Evolutionary conservation across 78 protist genomes (phyloP), one percentile per base, ranked within the genome.

Genomic region (Creolimax fragrantissima): DNA sequence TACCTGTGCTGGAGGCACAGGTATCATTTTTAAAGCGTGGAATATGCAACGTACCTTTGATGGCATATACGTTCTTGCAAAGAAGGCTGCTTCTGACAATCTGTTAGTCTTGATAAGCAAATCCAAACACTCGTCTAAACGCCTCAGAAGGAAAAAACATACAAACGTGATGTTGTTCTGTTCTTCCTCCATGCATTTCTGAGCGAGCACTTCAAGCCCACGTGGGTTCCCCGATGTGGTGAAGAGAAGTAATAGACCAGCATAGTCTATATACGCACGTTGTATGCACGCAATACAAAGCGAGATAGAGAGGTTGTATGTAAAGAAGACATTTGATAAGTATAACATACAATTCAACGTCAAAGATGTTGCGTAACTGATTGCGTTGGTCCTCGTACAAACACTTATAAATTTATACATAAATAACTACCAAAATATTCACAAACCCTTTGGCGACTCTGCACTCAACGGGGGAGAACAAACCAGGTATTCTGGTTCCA

Each of bases 11-110:
- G 74, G 7, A 47, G 7, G 74, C 74, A 11, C 11, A 11, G 11
- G 11, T 47, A 47, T 47, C 7, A 24, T 24, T 47, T 24, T 47
- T 24, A 24, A 47, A 24, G 11, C 11, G 11, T 47, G 11, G 7
- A 24, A 47, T 47, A 47, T 47, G 11, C 11, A 47, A 47, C 41
- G 7, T 35, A 90, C 88, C 4, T 37, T 4, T 24, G 41, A 4
- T 37, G 96, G 97, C 3, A 43, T 3, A 88, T 97, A 98, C 5
- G 98, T 97, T 66, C 98, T 95, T 3, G 99, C 96, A 83, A 97
- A 93, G 94, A 98, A 95, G 39, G 97, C 96, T 0, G 99, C 99
- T 45, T 86, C 90, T 1, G 90, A 37, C 42, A 86, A 35, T 0
- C 90, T 43, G n/a, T 86, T 24, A 11, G 42, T 86, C 42, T 2